These are phyloP conservation scores for Endocladia muricata DNA, from an alignment of 31 red algal species.

Conservation along the genomic window DNA sequence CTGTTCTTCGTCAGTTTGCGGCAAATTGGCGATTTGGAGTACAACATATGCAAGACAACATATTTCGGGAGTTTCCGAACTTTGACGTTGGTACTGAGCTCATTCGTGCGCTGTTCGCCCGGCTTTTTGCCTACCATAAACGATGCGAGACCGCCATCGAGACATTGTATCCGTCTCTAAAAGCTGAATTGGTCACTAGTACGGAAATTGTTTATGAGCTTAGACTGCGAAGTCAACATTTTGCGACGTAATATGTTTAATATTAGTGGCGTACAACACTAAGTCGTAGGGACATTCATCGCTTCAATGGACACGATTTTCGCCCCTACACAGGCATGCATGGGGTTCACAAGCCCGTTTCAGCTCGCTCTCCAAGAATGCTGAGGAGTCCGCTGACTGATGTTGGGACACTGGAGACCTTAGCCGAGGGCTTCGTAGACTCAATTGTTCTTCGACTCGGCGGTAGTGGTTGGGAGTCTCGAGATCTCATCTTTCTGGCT, in stretches of 20 bases:
- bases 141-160: conserved; percentile 57
- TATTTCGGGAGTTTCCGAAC: conserved; percentile 79
- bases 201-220: conserved; percentile 68
- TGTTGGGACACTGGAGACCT: conserved; percentile 12
- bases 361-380: conserved; percentile 16
- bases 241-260: background rate
- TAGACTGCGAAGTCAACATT: conserved; percentile 38
- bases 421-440: too few species aligned
- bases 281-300: too few species aligned
- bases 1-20: conserved; percentile 79
- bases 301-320: too few species aligned
- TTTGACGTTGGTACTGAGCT: conserved; percentile 75
- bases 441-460: too few species aligned
- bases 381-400: conserved; percentile 33
- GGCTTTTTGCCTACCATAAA: conserved; percentile 57
- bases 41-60: conserved; percentile 81
- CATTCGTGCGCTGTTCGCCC: conserved; percentile 41
- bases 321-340: too few species aligned
- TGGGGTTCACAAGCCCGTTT: conserved; percentile 1
- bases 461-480: too few species aligned
- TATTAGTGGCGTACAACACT: background rate
- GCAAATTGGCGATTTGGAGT: conserved; percentile 77
- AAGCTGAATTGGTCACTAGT: conserved; percentile 52
- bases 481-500: conserved; percentile 1
- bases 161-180: conserved; percentile 35